Evolutionary conservation across 2,329 filamentous ascomycete genomes (phyloP).

Genomic region (Ilyonectria sp.): DNA sequence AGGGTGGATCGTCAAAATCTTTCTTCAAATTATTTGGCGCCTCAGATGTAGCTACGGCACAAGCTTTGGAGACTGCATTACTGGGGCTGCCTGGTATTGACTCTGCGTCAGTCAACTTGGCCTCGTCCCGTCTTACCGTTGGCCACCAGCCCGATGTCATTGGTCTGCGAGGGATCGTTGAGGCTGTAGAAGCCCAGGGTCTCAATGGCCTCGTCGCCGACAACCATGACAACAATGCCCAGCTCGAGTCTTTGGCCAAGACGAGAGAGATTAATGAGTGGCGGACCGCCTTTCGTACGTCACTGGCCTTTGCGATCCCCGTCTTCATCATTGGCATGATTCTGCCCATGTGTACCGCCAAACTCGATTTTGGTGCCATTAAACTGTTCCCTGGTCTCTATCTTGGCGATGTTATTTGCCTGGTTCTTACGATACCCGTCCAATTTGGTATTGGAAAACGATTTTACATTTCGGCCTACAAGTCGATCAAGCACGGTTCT

Average conservation of each 20-base stretch:
- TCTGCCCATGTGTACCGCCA: slow-evolving; percentile 86
- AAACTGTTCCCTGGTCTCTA: slow-evolving; percentile 82
- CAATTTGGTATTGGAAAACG: slow-evolving; percentile 97
- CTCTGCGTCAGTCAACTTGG: slow-evolving; percentile 80
- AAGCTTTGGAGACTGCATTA: slow-evolving; percentile 79
- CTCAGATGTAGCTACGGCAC: slow-evolving; percentile 79
- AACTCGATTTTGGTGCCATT: slow-evolving; percentile 82
- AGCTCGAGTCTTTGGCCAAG: slow-evolving; percentile 95
- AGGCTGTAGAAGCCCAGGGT: slow-evolving; percentile 83
- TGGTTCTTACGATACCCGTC: slow-evolving; percentile 89
- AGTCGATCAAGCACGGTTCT: slow-evolving; percentile 89
- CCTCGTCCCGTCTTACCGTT: slow-evolving; percentile 82
- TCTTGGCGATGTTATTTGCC: slow-evolving; percentile 88
- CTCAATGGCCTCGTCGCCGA: slow-evolving; percentile 93
- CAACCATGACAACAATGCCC: slow-evolving; percentile 95
- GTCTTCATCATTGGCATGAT: slow-evolving; percentile 96
- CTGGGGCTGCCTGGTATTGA: slow-evolving; percentile 77
- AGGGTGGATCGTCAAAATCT: slow-evolving; percentile 72
- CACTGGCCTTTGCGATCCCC: slow-evolving; percentile 85
- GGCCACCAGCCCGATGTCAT: slow-evolving; percentile 79
- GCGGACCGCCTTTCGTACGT: slow-evolving; percentile 84
- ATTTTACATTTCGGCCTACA: slow-evolving; percentile 95
- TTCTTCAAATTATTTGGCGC: slow-evolving; percentile 90
- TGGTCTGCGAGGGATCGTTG: slow-evolving; percentile 87
- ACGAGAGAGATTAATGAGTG: slow-evolving; percentile 97